These are phyloP conservation scores for Rhizopogon salebrosus DNA, from an alignment of 768 basidiomycete species.

Conservation along the genomic window DNA sequence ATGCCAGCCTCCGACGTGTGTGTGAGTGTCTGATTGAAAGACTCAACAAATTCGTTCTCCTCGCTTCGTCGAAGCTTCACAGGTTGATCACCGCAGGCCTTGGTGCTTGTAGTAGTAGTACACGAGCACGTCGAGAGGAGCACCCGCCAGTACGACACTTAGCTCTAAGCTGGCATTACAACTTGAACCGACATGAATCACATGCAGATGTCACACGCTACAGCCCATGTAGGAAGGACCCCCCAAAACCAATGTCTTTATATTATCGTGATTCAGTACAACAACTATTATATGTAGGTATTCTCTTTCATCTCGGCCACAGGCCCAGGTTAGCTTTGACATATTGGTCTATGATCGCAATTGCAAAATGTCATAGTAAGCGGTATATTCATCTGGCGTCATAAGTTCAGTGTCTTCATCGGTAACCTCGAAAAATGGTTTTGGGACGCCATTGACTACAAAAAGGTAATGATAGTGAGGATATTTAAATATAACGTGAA, in stretches of 20 bases:
- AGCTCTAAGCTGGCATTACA: too few species aligned
- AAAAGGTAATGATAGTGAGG: neutral
- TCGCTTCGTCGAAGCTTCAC: neutral
- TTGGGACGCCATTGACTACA: conserved; percentile 69
- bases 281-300: neutral
- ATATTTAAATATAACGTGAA: neutral
- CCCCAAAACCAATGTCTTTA: too few species aligned
- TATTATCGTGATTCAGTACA: neutral
- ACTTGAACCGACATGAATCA: too few species aligned
- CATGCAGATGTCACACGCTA: too few species aligned
- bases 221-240: too few species aligned
- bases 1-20: conserved; percentile 5
- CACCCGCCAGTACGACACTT: too few species aligned
- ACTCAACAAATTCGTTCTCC: neutral
- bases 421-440: conserved; percentile 75
- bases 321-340: neutral
- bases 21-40: neutral
- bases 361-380: conserved; percentile 69
- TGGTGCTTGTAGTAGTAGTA: too few species aligned
- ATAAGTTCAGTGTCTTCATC: conserved; percentile 91
- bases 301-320: neutral
- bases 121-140: too few species aligned
- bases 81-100: too few species aligned
- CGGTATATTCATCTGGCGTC: conserved; percentile 90
- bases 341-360: conserved; percentile 26